Conservation (phyloP, 2,329 filamentous ascomycete species). For the Scopulariopsis brevicaulis region DNA sequence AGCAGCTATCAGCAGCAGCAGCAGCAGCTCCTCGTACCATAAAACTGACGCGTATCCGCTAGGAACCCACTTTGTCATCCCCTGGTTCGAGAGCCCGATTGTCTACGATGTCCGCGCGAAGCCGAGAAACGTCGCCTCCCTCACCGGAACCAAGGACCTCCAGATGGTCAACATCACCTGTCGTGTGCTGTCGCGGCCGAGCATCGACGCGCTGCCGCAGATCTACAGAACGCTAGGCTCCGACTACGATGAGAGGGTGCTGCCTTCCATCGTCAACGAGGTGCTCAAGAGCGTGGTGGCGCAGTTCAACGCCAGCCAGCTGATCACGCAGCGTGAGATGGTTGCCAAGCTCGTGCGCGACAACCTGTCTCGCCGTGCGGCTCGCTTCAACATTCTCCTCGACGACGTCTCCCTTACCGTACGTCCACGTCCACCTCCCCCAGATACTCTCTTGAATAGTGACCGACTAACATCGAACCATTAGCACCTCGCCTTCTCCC, state of each 20-base stretch:
- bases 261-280: conserved; percentile 97
- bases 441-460: not conserved
- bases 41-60: not conserved
- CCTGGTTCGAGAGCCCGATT: conserved; percentile 95
- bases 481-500: conserved; percentile 61
- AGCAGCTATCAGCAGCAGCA: conserved; percentile 6
- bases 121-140: conserved; percentile 89
- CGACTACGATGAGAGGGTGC: conserved; percentile 93
- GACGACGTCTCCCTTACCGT: conserved; percentile 97
- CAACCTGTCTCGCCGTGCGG: conserved; percentile 81
- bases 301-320: conserved; percentile 95
- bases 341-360: conserved; percentile 86
- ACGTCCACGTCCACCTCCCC: conserved; percentile 20
- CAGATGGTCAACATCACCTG: conserved; percentile 99
- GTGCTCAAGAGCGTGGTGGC: conserved; percentile 97
- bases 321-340: conserved; percentile 98
- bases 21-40: conserved; percentile 7
- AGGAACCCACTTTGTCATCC: conserved; percentile 89
- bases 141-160: conserved; percentile 97
- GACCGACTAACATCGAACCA: not conserved
- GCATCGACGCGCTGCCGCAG: conserved; percentile 79
- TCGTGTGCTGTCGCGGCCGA: conserved; percentile 89
- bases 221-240: conserved; percentile 93
- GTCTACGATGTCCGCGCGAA: conserved; percentile 97
- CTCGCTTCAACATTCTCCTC: conserved; percentile 92